Evolutionary conservation across 495 filamentous ascomycete species (phyloP).

Genomic region (Penicillium verhagenii): DNA sequence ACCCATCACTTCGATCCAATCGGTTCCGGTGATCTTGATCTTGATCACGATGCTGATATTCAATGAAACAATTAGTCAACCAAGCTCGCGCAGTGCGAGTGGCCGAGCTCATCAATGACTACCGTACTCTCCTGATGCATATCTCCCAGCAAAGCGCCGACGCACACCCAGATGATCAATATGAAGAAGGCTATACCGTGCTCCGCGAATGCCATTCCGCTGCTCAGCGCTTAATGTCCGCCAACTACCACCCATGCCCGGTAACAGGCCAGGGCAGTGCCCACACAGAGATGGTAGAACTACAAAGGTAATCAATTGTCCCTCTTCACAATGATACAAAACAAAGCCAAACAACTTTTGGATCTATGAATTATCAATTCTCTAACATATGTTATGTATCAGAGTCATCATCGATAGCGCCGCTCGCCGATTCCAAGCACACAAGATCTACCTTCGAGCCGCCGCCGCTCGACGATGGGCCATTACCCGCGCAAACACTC

Average conservation of each 20-base stretch:
- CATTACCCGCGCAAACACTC: conserved; percentile 64
- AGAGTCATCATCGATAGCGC: conserved; percentile 78
- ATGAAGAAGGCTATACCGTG: conserved; percentile 74
- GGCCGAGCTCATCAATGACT: conserved; percentile 81
- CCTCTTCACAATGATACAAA: too few relatives aligned
- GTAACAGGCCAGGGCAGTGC: conserved; percentile 52
- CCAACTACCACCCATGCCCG: conserved; percentile 61
- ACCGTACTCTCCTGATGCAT: conserved; percentile 76
- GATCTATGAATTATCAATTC: too few relatives aligned
- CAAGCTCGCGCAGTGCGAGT: conserved; percentile 77
- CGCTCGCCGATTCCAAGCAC: conserved; percentile 77
- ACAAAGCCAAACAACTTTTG: too few relatives aligned
- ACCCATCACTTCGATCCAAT: conserved; percentile 5
- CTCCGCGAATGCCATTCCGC: conserved; percentile 73
- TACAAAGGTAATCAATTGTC: conserved; percentile 69
- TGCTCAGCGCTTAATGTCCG: conserved; percentile 70
- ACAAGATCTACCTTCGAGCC: conserved; percentile 80
- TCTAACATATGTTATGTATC: not conserved
- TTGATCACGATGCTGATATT: conserved; percentile 4
- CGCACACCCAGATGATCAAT: conserved; percentile 62
- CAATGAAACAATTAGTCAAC: conserved; percentile 60
- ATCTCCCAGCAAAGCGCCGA: conserved; percentile 68
- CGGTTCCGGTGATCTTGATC: not conserved
- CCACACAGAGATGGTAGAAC: conserved; percentile 70
- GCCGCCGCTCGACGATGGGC: conserved; percentile 78